These are phyloP conservation scores for Trichoderma atrobrunneum DNA, from an alignment of 2,329 filamentous ascomycete species.

Conservation along the genomic window DNA sequence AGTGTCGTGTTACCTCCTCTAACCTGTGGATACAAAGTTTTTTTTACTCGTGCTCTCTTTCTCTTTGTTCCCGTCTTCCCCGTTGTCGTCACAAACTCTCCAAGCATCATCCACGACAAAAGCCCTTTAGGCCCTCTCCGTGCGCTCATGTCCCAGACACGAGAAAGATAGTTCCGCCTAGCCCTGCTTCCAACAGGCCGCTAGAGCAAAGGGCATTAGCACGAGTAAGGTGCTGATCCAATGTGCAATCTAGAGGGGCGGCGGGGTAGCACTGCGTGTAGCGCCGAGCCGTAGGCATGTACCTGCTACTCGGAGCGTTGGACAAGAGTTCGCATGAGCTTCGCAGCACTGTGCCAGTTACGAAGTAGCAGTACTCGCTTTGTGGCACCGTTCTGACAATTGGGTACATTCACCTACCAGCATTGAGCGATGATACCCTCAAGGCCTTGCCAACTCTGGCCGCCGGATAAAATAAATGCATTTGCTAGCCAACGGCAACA, in stretches of 20 bases:
- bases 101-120: not conserved
- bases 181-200: constrained; percentile 5
- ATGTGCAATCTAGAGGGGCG: constrained; percentile 18
- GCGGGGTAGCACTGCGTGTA: constrained; percentile 15
- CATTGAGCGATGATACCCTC: constrained; percentile 13
- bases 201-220: constrained; percentile 8
- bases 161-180: constrained; percentile 12
- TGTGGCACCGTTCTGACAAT: not conserved
- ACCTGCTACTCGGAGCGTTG: constrained; percentile 8
- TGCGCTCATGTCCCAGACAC: constrained; percentile 2
- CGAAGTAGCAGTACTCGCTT: not conserved
- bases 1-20: not conserved
- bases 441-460: not conserved
- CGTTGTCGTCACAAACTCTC: not conserved
- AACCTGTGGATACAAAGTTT: not conserved
- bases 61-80: not conserved
- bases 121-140: not conserved
- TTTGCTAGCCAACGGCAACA: not conserved
- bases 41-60: not conserved
- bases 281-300: constrained; percentile 6
- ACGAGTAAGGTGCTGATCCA: constrained; percentile 17
- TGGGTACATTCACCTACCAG: not conserved
- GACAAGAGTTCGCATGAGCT: not conserved
- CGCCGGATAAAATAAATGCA: constrained; percentile 5
- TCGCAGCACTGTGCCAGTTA: not conserved